Conservation (phyloP, 225 moss, liverwort and hornwort genomes). For the Marchantia polymorpha region DNA sequence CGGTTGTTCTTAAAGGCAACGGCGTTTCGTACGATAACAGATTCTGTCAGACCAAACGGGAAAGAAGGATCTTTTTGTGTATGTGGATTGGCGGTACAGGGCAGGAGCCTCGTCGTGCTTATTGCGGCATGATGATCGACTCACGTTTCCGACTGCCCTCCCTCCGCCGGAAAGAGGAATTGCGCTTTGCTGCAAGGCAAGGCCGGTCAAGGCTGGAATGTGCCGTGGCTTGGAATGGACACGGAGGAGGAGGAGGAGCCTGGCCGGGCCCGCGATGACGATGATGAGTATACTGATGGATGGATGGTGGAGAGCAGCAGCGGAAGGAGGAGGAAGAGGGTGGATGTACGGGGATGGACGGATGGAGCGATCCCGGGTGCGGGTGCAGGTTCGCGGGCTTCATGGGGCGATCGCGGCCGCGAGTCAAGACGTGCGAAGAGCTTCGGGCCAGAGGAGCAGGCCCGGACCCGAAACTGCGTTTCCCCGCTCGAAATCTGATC, state of each 20-base stretch:
- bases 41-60: slow-evolving; percentile 11
- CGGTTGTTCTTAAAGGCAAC: slow-evolving; percentile 1
- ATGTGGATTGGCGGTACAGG: background rate
- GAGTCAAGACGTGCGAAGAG: background rate
- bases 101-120: background rate
- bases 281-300: background rate
- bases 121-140: background rate
- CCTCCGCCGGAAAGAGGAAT: too few relatives aligned
- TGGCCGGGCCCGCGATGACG: background rate
- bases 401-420: background rate
- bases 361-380: background rate
- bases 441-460: slow-evolving; percentile 9
- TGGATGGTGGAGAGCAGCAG: background rate
- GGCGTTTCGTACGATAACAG: slow-evolving; percentile 8
- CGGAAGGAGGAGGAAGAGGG: slow-evolving; percentile 1
- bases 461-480: background rate
- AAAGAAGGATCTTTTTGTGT: slow-evolving; percentile 4
- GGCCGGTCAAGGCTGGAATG: too few relatives aligned
- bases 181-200: too few relatives aligned
- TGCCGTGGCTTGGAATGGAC: background rate
- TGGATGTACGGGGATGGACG: slow-evolving; percentile 5
- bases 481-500: slow-evolving; percentile 18
- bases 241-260: background rate
- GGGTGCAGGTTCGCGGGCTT: slow-evolving; percentile 4
- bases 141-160: too few relatives aligned